Percentiles rank a stretch among this genome's conserved stretches.
Evolutionary conservation across 2,329 filamentous ascomycete species (phyloP).

Genomic region (Penicillium sp.): DNA sequence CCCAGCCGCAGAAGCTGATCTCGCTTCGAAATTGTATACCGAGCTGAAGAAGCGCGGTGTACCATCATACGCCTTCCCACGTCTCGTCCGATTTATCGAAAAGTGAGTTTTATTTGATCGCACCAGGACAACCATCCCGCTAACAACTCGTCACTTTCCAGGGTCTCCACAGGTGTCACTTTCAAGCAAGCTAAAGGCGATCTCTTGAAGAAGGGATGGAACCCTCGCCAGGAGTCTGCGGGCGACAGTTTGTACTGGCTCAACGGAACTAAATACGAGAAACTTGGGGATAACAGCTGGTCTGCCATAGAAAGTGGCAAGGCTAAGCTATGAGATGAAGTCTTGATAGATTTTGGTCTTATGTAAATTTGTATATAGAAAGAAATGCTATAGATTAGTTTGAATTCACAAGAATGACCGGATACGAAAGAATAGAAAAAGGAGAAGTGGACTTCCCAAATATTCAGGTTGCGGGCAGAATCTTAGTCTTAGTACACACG

Average conservation of each 20-base stretch:
- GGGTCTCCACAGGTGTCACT: constrained; percentile 52
- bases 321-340: constrained; percentile 45
- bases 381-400: neutral
- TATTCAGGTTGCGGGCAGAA: too few relatives aligned
- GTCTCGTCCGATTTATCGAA: constrained; percentile 52
- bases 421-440: neutral
- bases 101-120: constrained; percentile 39
- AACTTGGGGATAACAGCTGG: constrained; percentile 46
- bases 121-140: neutral
- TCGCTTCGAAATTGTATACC: constrained; percentile 44
- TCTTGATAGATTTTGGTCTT: neutral
- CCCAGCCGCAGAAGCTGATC: constrained; percentile 32
- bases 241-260: constrained; percentile 52
- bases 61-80: constrained; percentile 51
- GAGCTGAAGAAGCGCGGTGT: constrained; percentile 50
- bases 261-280: constrained; percentile 45
- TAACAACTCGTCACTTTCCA: constrained; percentile 16
- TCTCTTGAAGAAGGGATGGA: constrained; percentile 49
- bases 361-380: neutral
- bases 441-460: too few relatives aligned
- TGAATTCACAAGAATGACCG: neutral
- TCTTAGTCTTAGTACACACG: too few relatives aligned
- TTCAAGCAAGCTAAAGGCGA: constrained; percentile 56
- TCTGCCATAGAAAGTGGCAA: constrained; percentile 45
- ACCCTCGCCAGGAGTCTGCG: constrained; percentile 34